These are phyloP conservation scores for Rhodomyrtus psidioides DNA, from an alignment of 441 rosid genomes.

Conservation along the genomic window DNA sequence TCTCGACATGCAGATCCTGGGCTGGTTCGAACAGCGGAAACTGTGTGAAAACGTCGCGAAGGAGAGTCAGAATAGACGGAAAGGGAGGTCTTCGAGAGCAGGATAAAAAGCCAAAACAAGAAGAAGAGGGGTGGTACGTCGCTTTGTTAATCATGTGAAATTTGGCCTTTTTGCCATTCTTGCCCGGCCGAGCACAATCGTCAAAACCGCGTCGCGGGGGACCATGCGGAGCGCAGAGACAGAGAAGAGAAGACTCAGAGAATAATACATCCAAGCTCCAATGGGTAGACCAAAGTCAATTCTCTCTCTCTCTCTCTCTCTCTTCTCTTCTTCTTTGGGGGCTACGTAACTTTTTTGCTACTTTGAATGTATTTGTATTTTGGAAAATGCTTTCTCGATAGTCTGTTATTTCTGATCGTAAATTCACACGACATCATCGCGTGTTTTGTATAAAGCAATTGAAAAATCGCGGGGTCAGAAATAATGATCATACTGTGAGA, in stretches of 20 bases:
- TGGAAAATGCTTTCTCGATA: no score
- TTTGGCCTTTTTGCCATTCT: background rate
- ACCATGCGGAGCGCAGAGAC: background rate
- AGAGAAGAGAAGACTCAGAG: background rate
- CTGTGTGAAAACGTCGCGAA: background rate
- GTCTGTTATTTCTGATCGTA: no score
- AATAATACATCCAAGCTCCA: background rate
- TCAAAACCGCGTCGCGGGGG: background rate
- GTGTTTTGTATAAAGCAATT: no score
- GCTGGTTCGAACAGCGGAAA: background rate
- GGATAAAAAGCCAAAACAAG: background rate
- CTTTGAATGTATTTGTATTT: background rate
- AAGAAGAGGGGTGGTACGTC: background rate
- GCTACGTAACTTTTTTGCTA: background rate
- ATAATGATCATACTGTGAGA: no score
- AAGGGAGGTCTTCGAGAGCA: background rate
- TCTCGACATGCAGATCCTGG: background rate
- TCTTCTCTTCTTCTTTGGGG: background rate
- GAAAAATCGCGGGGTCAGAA: no score
- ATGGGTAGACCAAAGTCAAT: background rate
- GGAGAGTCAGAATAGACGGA: background rate
- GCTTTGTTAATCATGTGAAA: background rate
- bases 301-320: background rate
- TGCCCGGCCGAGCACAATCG: background rate
- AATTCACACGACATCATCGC: no score